phyloP scores from a whole-genome alignment of 345 rosid species.

The Abelmoschus esculentus region DNA sequence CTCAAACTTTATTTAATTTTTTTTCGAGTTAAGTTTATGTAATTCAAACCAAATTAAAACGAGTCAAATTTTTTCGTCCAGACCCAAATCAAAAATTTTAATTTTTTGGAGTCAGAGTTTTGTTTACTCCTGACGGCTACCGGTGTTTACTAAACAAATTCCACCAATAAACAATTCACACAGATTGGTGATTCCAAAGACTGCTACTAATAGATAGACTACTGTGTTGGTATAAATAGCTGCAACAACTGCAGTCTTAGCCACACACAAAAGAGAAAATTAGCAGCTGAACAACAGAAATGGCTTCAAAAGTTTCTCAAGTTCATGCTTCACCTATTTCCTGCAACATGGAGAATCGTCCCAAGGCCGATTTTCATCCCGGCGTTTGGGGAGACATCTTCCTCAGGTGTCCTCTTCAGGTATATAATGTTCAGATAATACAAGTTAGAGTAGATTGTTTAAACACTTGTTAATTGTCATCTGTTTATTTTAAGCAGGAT shows the following conservation, averaged over 20 bases:
- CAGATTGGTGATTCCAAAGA: too few species aligned
- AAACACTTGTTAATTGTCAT: too few species aligned
- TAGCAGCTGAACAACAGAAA: background rate
- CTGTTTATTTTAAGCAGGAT: background rate
- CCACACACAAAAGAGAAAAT: background rate
- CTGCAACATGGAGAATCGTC: background rate
- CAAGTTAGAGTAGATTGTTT: background rate
- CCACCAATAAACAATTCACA: too few species aligned
- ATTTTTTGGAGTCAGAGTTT: too few species aligned
- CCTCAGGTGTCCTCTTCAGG: background rate
- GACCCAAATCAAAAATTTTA: too few species aligned
- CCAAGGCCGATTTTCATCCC: background rate
- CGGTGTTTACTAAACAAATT: too few species aligned
- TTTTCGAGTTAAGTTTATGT: too few species aligned
- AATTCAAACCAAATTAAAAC: too few species aligned
- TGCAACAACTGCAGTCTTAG: background rate
- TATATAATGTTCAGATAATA: background rate
- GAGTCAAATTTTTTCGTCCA: too few species aligned
- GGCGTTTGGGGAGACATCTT: background rate
- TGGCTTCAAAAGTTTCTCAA: background rate
- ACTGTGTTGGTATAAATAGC: background rate
- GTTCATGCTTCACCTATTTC: background rate
- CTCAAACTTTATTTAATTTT: too few species aligned
- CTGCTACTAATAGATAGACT: background rate
- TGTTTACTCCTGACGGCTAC: too few species aligned